Base-by-base conservation (phyloP, 2,329 filamentous ascomycete species). In the Epichloe gansuensis region DNA sequence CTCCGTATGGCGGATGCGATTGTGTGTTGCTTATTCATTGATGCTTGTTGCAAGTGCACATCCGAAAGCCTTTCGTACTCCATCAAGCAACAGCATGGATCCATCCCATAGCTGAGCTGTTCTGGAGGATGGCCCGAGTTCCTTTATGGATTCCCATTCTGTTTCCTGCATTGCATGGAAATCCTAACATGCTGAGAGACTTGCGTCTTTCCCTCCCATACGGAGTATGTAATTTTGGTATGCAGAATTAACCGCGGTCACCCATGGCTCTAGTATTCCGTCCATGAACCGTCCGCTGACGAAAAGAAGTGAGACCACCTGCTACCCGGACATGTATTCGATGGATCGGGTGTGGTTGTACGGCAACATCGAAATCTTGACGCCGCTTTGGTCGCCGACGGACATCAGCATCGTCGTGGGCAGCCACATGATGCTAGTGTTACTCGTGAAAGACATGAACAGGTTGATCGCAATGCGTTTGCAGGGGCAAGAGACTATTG, bases 321-420 rank as follows among this genome's bases (percentile, higher is more conserved):
- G 45, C 50, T 38, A 34, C 41, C 41, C n/a, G 48, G 9, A 12
- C 42, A 54, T 48, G 45, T n/a, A 42, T 25, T 46, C 23, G 35
- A 49, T 34, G 43, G 47, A 47, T 52, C 43, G 46, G 12, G 13
- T 41, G 50, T 50, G 42, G 42, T 52, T 35, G 50, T 38, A 52
- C 50, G 46, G 43, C 11, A 28, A 13, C 17, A 42, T 50, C 44
- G 47, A 50, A 46, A 42, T 43, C 15, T 35, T 34, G 48, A 50
- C 34, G 47, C 46, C 43, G 46, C 39, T 41, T 51, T 45, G 43
- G 23, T 52, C 46, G 38, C 47, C 35, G 15, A 39, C 45, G 28
- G 45, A 35, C 52, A 50, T 52, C n/a, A 50, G 45, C 21, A 39
- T 39, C 42, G 39, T 52, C 31, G 37, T 55, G 53, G 23, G 5